Evolutionary conservation across 805 yeast species (phyloP).

Genomic region (Schizosaccharomyces osmophilus): DNA sequence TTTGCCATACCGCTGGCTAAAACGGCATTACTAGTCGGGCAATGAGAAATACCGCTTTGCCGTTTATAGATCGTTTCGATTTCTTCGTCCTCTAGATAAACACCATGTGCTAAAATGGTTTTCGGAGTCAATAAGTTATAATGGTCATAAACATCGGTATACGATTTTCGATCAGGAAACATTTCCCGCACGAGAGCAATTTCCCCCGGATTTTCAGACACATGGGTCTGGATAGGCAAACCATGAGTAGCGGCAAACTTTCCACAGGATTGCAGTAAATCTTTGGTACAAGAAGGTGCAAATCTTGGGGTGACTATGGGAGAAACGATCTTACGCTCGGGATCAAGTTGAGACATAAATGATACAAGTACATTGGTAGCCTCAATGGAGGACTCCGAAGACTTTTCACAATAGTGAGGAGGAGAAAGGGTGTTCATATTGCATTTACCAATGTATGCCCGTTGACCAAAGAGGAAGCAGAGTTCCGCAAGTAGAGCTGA

Average conservation of each 20-base stretch:
- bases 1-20: constrained; percentile 80
- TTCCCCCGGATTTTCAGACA: constrained; percentile 61
- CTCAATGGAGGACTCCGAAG: constrained; percentile 26
- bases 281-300: constrained; percentile 63
- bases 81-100: constrained; percentile 49
- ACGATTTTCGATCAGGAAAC: constrained; percentile 46
- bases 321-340: constrained; percentile 25
- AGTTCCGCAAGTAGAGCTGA: constrained; percentile 55
- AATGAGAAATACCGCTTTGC: constrained; percentile 60
- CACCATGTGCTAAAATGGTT: constrained; percentile 75
- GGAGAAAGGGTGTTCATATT: constrained; percentile 81
- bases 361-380: constrained; percentile 33
- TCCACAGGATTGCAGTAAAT: constrained; percentile 40
- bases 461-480: constrained; percentile 43
- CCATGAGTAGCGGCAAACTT: constrained; percentile 22
- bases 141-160: constrained; percentile 54
- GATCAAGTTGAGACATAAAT: constrained; percentile 31
- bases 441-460: constrained; percentile 71
- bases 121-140: constrained; percentile 32
- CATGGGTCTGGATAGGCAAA: constrained; percentile 68
- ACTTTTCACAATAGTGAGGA: constrained; percentile 34
- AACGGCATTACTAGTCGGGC: constrained; percentile 78
- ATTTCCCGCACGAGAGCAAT: constrained; percentile 44
- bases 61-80: constrained; percentile 27
- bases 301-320: constrained; percentile 83